phyloP scores from a whole-genome alignment of 192 early-diverging fungal species.

The Obelidium mucronatum region DNA sequence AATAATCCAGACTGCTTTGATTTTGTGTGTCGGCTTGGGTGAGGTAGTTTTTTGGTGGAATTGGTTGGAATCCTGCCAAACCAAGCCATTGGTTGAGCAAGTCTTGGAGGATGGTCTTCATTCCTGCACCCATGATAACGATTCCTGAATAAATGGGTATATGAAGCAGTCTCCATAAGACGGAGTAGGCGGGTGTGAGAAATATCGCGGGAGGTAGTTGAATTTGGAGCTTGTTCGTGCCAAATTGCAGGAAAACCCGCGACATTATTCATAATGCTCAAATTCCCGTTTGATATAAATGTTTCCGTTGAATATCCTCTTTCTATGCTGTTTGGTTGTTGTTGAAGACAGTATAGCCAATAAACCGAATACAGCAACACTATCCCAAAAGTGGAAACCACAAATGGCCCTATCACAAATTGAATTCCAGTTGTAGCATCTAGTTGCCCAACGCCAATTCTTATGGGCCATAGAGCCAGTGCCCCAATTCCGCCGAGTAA shows the following conservation, averaged over 20 bases:
- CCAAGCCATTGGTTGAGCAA: constrained; percentile 19
- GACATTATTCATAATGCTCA: too few relatives aligned
- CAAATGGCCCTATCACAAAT: constrained; percentile 7
- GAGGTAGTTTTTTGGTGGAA: background rate
- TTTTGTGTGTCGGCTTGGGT: background rate
- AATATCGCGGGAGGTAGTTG: background rate
- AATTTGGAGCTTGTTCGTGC: background rate
- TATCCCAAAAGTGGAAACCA: background rate
- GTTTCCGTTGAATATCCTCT: background rate
- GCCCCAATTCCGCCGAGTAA: background rate
- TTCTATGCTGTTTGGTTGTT: background rate
- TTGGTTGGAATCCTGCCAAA: constrained; percentile 20
- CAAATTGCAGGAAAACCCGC: too few relatives aligned
- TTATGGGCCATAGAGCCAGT: background rate
- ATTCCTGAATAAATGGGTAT: constrained; percentile 6
- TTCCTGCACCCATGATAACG: constrained; percentile 3
- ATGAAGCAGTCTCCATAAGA: constrained; percentile 22
- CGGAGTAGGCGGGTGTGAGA: constrained; percentile 2
- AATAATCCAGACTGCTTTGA: background rate
- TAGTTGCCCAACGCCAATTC: background rate
- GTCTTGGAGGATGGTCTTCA: constrained; percentile 10
- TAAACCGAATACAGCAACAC: background rate
- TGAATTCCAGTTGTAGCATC: constrained; percentile 5
- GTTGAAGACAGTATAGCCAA: background rate
- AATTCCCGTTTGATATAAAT: too few relatives aligned